These are phyloP conservation scores for Alternaria novae-zelandiae DNA, from an alignment of 2,329 filamentous ascomycete species.

Conservation along the genomic window DNA sequence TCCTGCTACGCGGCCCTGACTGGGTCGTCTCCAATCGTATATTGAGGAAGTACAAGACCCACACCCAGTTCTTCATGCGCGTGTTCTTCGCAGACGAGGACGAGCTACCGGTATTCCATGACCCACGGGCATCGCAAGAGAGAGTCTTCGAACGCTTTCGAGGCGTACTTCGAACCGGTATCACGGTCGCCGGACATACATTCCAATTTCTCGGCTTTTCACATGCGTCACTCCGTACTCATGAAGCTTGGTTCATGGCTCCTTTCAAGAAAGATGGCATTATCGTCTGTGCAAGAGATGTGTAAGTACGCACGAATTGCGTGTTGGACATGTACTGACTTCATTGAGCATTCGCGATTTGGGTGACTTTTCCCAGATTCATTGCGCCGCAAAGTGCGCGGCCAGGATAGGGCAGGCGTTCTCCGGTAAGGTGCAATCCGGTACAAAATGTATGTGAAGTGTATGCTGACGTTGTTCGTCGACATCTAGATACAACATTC, in stretches of 20 bases:
- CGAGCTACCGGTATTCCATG: slow-evolving; percentile 67
- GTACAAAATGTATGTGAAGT: not conserved
- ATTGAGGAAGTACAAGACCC: slow-evolving; percentile 31
- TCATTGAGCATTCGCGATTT: slow-evolving; percentile 26
- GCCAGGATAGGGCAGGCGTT: slow-evolving; percentile 73
- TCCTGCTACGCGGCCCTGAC: slow-evolving; percentile 54
- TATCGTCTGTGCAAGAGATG: slow-evolving; percentile 66
- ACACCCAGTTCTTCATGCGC: slow-evolving; percentile 51
- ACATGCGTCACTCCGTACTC: slow-evolving; percentile 38
- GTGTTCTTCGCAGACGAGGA: slow-evolving; percentile 79
- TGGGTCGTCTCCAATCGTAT: slow-evolving; percentile 63
- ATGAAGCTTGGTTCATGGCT: slow-evolving; percentile 45
- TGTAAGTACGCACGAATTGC: slow-evolving; percentile 1
- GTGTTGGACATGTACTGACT: not conserved
- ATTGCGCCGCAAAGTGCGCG: slow-evolving; percentile 63
- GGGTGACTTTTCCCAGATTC: slow-evolving; percentile 55
- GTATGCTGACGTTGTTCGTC: not conserved
- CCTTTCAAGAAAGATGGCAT: slow-evolving; percentile 28
- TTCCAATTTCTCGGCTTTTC: slow-evolving; percentile 45
- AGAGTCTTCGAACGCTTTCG: slow-evolving; percentile 60
- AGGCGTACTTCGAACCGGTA: slow-evolving; percentile 62
- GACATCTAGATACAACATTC: slow-evolving; percentile 68
- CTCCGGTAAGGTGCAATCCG: slow-evolving; percentile 50
- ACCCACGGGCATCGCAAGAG: slow-evolving; percentile 47
- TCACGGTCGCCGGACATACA: slow-evolving; percentile 50